Evolutionary conservation across 306 rosid genomes (phyloP), one percentile per base, ranked within the genome.

Genomic region (Citrullus mucosospermus): DNA sequence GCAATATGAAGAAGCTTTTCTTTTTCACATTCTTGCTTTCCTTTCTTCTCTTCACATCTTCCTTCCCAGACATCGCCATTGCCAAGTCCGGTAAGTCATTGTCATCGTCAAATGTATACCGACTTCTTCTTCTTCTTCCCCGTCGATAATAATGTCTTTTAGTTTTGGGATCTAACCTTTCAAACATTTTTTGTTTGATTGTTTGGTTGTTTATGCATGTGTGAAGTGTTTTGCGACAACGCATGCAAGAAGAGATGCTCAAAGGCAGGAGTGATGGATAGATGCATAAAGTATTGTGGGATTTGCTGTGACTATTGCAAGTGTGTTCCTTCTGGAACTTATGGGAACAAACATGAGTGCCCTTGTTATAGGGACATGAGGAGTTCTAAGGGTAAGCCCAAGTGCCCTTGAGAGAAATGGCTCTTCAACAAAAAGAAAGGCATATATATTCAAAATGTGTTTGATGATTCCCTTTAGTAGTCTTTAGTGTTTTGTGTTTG

Each of bases 271-370:
- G 88, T 89, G 38, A 20, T 10, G 57, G 95, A 90, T 63, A 81
- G 97, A 75, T 90, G 97, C 83, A 6, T 88, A 11, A 88, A 82
- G 91, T 92, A 88, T 83, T 92, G 93, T 76, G 89, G 83, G 77
- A 82, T 90, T 44, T 92, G 97, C 86, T 88, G 96, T 67, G 53
- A 34, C 39, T 75, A 82, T 74, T 92, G 97, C 87, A 89, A 87
- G 69, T 90, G 97, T 73, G 97, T 92, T 75, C 93, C 96, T 32
- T 63, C 70, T 30, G 70, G 70, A 16, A 63, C 70, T 63, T 63
- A 63, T 63, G 70, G 70, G 38, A 59, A 59, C 20, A 63, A 63
- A 5, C 70, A 63, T 15, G 44, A 63, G 70, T 63, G 44, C 22
- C 69, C 69, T 62, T 62, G 69, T 12, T 62, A 62, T 62, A 62